A percentile compares a stretch with the other conserved stretches of the same genome.
phyloP scores from a whole-genome alignment of 495 filamentous ascomycete species.

The Aspergillus bertholletiae region DNA sequence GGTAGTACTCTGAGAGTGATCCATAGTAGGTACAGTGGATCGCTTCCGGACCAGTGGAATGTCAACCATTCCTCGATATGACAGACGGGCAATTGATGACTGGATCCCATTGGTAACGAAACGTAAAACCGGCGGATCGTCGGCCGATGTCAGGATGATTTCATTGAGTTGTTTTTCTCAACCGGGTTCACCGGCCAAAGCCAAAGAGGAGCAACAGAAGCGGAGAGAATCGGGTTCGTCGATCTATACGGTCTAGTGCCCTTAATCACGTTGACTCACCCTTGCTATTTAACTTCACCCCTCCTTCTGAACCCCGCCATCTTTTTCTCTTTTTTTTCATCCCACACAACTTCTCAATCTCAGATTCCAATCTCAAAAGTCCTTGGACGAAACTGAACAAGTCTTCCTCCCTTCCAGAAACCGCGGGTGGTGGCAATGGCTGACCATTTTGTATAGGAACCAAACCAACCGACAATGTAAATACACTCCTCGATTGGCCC shows the following conservation, averaged over 20 bases:
- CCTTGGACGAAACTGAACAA: constrained; percentile 6
- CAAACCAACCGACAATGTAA: constrained; percentile 18
- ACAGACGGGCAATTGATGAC: neutral
- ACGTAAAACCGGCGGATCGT: neutral
- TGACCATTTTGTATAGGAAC: constrained; percentile 14
- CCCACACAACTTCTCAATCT: neutral
- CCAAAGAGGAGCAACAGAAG: neutral
- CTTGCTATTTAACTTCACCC: neutral
- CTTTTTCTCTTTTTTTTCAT: constrained; percentile 7
- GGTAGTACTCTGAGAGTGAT: no score
- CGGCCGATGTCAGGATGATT: constrained; percentile 10
- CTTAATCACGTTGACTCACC: constrained; percentile 1
- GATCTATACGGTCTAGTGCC: neutral
- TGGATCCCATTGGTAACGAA: neutral
- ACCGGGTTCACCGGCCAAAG: constrained; percentile 12
- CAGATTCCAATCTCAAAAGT: neutral
- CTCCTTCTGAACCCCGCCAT: constrained; percentile 12
- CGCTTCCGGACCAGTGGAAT: neutral
- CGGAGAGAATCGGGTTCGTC: neutral
- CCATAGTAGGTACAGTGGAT: no score
- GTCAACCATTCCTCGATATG: neutral
- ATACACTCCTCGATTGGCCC: constrained; percentile 9
- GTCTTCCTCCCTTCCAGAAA: constrained; percentile 13
- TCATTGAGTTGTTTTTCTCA: constrained; percentile 6
- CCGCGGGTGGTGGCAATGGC: constrained; percentile 1